A percentile compares a stretch with the other conserved stretches of the same genome.
phyloP scores from a whole-genome alignment of 768 basidiomycete genomes.

The Tulasnella sp. region DNA sequence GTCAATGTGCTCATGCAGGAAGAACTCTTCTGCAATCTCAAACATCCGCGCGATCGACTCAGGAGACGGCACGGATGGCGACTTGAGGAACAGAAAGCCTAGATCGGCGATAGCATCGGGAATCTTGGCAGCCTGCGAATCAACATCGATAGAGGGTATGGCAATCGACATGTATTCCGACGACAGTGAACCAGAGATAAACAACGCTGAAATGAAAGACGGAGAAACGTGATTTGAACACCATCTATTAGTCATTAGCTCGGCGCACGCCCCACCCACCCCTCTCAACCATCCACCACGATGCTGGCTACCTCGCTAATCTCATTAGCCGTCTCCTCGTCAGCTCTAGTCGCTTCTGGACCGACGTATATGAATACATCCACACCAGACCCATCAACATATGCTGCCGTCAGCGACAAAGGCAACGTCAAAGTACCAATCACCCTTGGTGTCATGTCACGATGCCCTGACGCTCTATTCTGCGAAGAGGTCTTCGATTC shows the following conservation, averaged over 20 bases:
- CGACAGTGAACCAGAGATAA: too few species aligned
- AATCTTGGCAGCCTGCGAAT: neutral
- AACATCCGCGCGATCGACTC: slow-evolving; percentile 13
- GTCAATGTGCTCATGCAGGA: slow-evolving; percentile 9
- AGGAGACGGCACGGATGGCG: neutral
- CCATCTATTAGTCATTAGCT: too few species aligned
- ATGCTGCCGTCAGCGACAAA: too few species aligned
- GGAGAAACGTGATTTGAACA: too few species aligned
- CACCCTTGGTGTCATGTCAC: slow-evolving; percentile 51
- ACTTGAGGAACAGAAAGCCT: slow-evolving; percentile 17
- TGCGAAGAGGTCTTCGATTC: slow-evolving; percentile 70
- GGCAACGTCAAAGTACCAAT: slow-evolving; percentile 33
- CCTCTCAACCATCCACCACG: too few species aligned
- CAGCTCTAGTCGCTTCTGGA: too few species aligned
- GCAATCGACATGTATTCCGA: neutral
- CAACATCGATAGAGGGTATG: slow-evolving; percentile 4
- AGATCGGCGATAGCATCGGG: slow-evolving; percentile 10
- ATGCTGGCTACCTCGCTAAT: too few species aligned
- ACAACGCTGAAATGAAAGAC: too few species aligned
- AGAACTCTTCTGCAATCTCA: slow-evolving; percentile 14
- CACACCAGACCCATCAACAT: too few species aligned
- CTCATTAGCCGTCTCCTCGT: too few species aligned
- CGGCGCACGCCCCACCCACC: too few species aligned
- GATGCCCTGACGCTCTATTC: slow-evolving; percentile 70
- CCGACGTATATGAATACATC: too few species aligned